Base-by-base conservation (phyloP, 768 basidiomycete species). In the Dacryopinax primogenitus region DNA sequence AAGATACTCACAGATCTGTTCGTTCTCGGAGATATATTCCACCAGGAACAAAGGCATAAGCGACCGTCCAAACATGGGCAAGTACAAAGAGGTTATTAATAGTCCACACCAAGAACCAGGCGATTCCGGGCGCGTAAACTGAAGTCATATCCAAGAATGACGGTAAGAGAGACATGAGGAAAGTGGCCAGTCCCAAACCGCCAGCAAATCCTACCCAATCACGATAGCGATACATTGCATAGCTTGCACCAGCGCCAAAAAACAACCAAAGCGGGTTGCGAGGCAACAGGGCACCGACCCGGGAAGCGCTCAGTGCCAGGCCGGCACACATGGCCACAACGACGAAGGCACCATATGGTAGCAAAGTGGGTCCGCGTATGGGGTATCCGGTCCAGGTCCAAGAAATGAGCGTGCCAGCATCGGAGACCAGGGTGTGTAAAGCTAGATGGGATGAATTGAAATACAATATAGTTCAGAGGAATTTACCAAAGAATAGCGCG, bases 351-450 rank as follows among this genome's bases (percentile, higher is more conserved):
- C 84, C 84, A 70, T 87, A 84, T 3, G 87, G 73, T 69, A 87
- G 83, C 6, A 90, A 86, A 1, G 86, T 73, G 1, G 91, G 91
- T 0, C 91, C 91, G 62, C 76, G 81, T 34, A 86, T 77, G 23
- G 83, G 81, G 68, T 86, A 93, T n/a, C 91, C 91, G 0, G 89
- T 87, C 91, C 91, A 94, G 1, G 88, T 86, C 87, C 89, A 92
- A 21, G 88, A 84, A 66, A 92, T 80, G 47, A 92, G 80, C 0
- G 90, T 89, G 68, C 85, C 86, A 1, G 87, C 77, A 65, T 94
- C 91, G 1, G 85, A 81, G 62, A 91, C 76, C 44, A 90, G 78
- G 51, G 83, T 84, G 69, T 92, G 87, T 0, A 91, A 71, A 13
- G 82, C 81, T 76, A 88, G 92, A 11, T 92, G 72, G 32, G 88